A percentile compares a stretch with the other conserved stretches of the same genome.
Conservation (phyloP, 1,139 yeast genomes). For the Geotrichum fermentans region DNA sequence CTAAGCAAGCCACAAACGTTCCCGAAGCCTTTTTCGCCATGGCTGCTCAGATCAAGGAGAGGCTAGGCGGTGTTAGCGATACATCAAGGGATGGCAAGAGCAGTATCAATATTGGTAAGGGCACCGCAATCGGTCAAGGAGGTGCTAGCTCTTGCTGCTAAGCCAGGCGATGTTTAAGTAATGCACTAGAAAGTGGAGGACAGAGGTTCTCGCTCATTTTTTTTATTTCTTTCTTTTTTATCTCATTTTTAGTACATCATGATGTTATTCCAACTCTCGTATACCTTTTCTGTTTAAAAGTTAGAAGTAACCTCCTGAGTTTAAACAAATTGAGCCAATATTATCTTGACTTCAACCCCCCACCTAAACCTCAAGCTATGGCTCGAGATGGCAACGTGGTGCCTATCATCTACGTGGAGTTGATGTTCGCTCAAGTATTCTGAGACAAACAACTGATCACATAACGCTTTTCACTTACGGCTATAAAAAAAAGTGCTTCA, state of each 20-base stretch:
- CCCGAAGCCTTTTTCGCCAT: slow-evolving; percentile 97
- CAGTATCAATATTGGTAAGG: slow-evolving; percentile 71
- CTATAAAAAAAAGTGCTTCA: too few relatives aligned
- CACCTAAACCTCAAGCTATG: too few relatives aligned
- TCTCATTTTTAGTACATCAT: slow-evolving; percentile 3
- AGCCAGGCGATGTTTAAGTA: slow-evolving; percentile 2
- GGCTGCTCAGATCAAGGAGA: slow-evolving; percentile 98
- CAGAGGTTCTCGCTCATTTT: too few relatives aligned
- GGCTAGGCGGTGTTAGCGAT: slow-evolving; percentile 69
- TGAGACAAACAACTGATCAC: too few relatives aligned
- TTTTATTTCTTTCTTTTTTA: not conserved
- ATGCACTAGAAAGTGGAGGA: too few relatives aligned
- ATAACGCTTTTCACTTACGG: too few relatives aligned
- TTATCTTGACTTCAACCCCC: too few relatives aligned
- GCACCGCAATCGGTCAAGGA: slow-evolving; percentile 73
- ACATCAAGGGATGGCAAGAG: slow-evolving; percentile 55
- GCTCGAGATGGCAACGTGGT: too few relatives aligned
- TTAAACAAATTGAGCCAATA: not conserved
- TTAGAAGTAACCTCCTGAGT: not conserved
- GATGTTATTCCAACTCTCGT: slow-evolving; percentile 10
- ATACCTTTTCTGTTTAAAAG: not conserved
- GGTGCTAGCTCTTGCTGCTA: slow-evolving; percentile 77
- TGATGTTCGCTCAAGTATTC: too few relatives aligned
- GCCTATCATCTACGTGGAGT: too few relatives aligned
- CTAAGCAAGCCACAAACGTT: slow-evolving; percentile 90